Evolutionary conservation across 345 rosid genomes (phyloP).

Genomic region (Corymbia maculata): DNA sequence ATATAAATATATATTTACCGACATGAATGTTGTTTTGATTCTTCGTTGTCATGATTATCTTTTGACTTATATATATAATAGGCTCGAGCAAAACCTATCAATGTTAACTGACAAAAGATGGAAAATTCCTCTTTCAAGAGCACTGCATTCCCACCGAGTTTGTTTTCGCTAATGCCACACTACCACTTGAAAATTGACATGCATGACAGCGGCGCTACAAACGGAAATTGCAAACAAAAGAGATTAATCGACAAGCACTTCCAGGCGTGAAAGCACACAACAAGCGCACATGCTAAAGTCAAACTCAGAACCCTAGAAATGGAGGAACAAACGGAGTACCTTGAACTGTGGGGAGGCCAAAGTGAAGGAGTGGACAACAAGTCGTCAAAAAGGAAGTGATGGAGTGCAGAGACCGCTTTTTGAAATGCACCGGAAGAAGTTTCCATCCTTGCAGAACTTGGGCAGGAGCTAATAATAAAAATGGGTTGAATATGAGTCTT

Average conservation of each 20-base stretch:
- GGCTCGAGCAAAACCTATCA: too few species aligned
- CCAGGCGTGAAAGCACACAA: not conserved
- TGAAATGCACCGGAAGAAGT: not conserved
- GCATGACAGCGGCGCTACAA: rapidly evolving
- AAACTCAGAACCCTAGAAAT: not conserved
- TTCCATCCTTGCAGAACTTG: not conserved
- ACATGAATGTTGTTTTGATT: not conserved
- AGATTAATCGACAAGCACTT: not conserved
- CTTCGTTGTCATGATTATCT: not conserved
- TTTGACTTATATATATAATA: too few species aligned
- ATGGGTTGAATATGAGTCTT: not conserved
- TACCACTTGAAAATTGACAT: not conserved
- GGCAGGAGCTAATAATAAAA: not conserved
- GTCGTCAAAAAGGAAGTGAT: not conserved
- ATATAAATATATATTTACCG: too few species aligned
- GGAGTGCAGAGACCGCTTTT: not conserved
- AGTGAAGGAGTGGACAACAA: not conserved
- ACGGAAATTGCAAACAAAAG: not conserved
- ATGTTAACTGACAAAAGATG: too few species aligned
- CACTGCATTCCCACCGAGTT: not conserved
- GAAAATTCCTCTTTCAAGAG: not conserved
- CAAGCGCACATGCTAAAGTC: not conserved
- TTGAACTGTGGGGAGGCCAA: not conserved
- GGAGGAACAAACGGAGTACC: not conserved
- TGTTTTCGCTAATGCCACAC: not conserved